These are phyloP conservation scores for Pterothamnion heteromorphum DNA, from an alignment of 31 red algal species.

Conservation along the genomic window DNA sequence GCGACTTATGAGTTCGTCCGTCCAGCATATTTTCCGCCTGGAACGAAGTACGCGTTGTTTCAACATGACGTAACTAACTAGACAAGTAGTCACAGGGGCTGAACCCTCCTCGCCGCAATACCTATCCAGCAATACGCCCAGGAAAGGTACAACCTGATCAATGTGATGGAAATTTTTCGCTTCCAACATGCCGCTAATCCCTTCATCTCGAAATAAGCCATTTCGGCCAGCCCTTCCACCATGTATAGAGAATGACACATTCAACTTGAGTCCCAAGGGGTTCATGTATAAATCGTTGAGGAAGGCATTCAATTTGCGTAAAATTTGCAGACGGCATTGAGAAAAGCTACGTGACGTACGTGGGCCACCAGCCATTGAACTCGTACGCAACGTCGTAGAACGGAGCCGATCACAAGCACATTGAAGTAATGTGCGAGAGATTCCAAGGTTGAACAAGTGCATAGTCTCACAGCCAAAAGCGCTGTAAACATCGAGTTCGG, in stretches of 20 bases:
- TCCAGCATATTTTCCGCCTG: neutral
- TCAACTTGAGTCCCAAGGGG: neutral
- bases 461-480: neutral
- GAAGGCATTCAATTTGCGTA: neutral
- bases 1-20: neutral
- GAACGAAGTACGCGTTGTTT: neutral
- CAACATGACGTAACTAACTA: neutral
- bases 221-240: neutral
- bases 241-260: neutral
- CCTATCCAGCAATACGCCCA: conserved; percentile 41
- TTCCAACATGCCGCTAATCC: neutral
- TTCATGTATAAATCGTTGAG: neutral
- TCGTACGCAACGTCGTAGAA: neutral
- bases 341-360: neutral
- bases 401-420: conserved; percentile 3
- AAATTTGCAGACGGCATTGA: neutral
- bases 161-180: conserved; percentile 11
- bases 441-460: conserved; percentile 19
- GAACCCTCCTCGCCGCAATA: neutral
- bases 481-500: neutral
- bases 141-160: conserved; percentile 31
- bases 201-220: neutral
- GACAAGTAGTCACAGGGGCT: neutral
- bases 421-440: conserved; percentile 19
- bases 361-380: too few relatives aligned